Evolutionary conservation across 228 moss, liverwort and hornwort species (phyloP).

Genomic region (Sphagnum fallax): DNA sequence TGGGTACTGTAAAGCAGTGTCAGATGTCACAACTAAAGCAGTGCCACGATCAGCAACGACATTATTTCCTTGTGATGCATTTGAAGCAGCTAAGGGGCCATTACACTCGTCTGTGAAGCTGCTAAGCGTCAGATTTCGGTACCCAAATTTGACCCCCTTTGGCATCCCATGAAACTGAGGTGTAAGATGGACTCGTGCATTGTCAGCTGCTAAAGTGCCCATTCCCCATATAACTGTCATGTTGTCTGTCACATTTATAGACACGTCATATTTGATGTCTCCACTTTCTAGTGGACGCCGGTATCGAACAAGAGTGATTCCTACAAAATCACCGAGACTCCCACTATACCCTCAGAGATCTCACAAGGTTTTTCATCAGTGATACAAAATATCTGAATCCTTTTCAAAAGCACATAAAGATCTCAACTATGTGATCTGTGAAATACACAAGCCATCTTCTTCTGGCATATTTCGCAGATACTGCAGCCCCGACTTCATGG

Average conservation of each 20-base stretch:
- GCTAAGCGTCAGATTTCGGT: slow-evolving; percentile 45
- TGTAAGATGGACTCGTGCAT: slow-evolving; percentile 57
- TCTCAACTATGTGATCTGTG: no score
- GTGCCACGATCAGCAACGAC: slow-evolving; percentile 96
- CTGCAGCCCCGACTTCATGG: no score
- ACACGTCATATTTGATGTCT: slow-evolving; percentile 63
- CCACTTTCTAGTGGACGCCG: slow-evolving; percentile 60
- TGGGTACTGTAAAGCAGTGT: slow-evolving; percentile 70
- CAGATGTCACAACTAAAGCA: slow-evolving; percentile 64
- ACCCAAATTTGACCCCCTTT: slow-evolving; percentile 50
- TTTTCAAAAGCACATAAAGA: no score
- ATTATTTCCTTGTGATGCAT: slow-evolving; percentile 66
- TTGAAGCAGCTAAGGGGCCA: slow-evolving; percentile 76
- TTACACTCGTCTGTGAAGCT: slow-evolving; percentile 58
- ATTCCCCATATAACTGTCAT: slow-evolving; percentile 92
- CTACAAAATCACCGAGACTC: slow-evolving; percentile 19
- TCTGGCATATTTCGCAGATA: no score
- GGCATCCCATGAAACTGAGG: slow-evolving; percentile 85
- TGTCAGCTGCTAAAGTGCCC: slow-evolving; percentile 76
- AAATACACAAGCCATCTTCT: no score
- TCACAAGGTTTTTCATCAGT: not conserved
- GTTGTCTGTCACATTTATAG: slow-evolving; percentile 46
- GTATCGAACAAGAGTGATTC: slow-evolving; percentile 88
- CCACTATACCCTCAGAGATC: not conserved
- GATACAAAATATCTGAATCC: not conserved